Base-by-base conservation (phyloP, 2,329 filamentous ascomycete species). In the Exophiala spinifera region DNA sequence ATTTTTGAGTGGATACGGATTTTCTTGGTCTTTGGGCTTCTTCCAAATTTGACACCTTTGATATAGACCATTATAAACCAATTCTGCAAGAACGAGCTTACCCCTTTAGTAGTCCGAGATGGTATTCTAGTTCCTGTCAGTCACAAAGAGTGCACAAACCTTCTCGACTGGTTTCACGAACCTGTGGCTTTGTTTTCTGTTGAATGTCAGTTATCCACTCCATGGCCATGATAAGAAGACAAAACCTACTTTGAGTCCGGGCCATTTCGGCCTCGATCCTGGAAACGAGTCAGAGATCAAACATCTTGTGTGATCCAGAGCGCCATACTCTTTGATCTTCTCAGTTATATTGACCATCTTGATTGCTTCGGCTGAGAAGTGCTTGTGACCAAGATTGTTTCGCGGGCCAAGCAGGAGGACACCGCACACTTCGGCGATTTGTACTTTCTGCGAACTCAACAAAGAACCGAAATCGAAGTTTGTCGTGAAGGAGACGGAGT, bases 191-290 rank as follows among this genome's bases (percentile, higher is more conserved):
- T 99, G 71, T 99, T 99, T 76, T 99, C 92, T 96, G 67, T 67
- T 31, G 34, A 15, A 23, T 28, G 43, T 62, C 48, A 62, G 57
- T 49, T 40, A 39, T 10, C 36, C 34, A 15, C 44, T 46, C 20
- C 47, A 33, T 13, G 37, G n/a, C 50, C 40, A 51, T 53, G 31
- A 46, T 49, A 57, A 59, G 40, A 49, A 51, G 47, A 55, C 49
- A 51, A 20, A 37, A 66, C 83, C 79, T 84, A 96, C 92, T 99
- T 79, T 99, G 94, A 67, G 94, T 99, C 84, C 84, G 92, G 73
- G 84, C 86, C 94, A 99, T 99, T 87, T 99, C 94, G 76, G 96
- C 91, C 83, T 99, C 94, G 68, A 99, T 99, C 85, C 92, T 96
- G 65, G 39, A 49, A 46, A 39, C 49, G 44, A 17, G 49, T 59